phyloP scores from a whole-genome alignment of 345 rosid genomes.

The Boechera stricta region DNA sequence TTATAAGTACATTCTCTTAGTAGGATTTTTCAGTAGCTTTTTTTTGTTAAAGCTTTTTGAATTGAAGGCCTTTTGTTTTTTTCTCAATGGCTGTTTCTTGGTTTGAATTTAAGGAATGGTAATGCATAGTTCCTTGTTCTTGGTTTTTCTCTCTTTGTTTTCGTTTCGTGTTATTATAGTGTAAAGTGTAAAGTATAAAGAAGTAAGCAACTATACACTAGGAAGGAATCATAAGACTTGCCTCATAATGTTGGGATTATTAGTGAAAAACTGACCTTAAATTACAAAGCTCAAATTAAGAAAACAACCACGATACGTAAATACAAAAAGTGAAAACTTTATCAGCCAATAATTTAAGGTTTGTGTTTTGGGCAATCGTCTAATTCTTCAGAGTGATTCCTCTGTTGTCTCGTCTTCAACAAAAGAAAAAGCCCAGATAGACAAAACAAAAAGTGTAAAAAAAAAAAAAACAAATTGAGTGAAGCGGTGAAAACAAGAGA shows the following conservation, averaged over 20 bases:
- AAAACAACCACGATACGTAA: background rate
- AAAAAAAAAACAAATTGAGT: background rate
- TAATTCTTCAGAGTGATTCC: background rate
- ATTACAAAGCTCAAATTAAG: background rate
- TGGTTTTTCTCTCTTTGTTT: background rate
- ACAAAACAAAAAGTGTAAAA: background rate
- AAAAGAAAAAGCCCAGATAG: background rate
- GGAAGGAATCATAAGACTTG: background rate
- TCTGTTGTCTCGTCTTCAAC: background rate
- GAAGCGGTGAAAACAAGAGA: constrained; percentile 37
- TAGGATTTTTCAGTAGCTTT: constrained; percentile 28
- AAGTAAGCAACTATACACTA: background rate
- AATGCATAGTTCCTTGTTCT: constrained; percentile 23
- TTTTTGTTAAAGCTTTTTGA: constrained; percentile 33
- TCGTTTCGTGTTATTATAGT: background rate
- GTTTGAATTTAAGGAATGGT: constrained; percentile 29
- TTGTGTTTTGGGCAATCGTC: background rate
- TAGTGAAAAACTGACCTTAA: background rate
- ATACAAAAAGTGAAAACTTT: background rate
- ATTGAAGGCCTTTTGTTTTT: constrained; percentile 26
- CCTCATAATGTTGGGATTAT: background rate
- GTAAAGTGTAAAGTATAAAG: background rate
- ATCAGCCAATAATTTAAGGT: background rate
- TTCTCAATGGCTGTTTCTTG: constrained; percentile 20
- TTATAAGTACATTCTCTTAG: constrained; percentile 14